phyloP scores from a whole-genome alignment of 129 eudicot genomes.

The sunflower (Helianthus annuus) region DNA sequence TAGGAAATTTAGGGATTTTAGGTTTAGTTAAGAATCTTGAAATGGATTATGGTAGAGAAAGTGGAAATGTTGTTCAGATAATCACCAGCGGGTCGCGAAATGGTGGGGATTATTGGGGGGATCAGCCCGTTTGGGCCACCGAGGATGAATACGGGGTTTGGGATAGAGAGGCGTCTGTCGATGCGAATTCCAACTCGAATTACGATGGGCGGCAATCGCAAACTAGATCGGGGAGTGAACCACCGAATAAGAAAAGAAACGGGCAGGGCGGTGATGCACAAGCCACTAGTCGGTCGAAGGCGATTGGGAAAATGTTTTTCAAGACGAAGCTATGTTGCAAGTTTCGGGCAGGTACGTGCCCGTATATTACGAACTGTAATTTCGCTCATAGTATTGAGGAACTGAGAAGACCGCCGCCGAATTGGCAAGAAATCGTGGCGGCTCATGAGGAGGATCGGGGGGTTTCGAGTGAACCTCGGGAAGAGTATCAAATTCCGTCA shows the following conservation, averaged over 20 bases:
- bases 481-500: constrained; percentile 83
- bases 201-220: constrained; percentile 52
- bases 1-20: too few species aligned
- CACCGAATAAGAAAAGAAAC: constrained; percentile 73
- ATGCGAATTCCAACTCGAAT: constrained; percentile 54
- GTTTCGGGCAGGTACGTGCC: constrained; percentile 85
- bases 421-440: constrained; percentile 97
- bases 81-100: constrained; percentile 47
- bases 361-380: constrained; percentile 83
- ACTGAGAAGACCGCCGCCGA: constrained; percentile 84
- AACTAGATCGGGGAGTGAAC: constrained; percentile 53
- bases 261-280: constrained; percentile 50
- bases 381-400: constrained; percentile 91
- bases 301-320: constrained; percentile 87
- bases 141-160: constrained; percentile 82
- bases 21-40: too few species aligned
- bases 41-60: constrained; percentile 36
- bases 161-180: constrained; percentile 54
- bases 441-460: constrained; percentile 79
- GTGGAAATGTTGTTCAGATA: constrained; percentile 71
- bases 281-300: constrained; percentile 62
- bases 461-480: constrained; percentile 69
- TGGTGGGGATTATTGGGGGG: constrained; percentile 68
- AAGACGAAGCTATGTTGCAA: constrained; percentile 90
- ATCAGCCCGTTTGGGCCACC: constrained; percentile 84